These are phyloP conservation scores for Populus tomentosa DNA, from an alignment of 441 rosid species.

Conservation along the genomic window DNA sequence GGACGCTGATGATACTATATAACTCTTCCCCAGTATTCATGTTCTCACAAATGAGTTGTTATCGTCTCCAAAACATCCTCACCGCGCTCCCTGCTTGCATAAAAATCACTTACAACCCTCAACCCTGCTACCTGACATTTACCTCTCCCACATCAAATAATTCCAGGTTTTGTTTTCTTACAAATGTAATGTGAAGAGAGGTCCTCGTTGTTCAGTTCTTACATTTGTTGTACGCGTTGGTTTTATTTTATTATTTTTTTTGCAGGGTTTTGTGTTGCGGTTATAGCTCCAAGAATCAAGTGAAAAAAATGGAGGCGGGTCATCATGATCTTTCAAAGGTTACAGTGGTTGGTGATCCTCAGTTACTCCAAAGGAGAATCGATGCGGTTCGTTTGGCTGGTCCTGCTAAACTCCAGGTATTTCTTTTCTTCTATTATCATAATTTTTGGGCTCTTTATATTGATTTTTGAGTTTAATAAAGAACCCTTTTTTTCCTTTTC, in stretches of 20 bases:
- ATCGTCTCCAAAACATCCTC: slow-evolving; percentile 4
- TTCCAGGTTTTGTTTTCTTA: not conserved
- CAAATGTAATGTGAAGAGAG: not conserved
- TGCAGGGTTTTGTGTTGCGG: slow-evolving; percentile 27
- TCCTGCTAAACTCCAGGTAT: slow-evolving; percentile 77
- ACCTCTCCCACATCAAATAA: not conserved
- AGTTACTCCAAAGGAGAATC: slow-evolving; percentile 42
- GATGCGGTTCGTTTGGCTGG: slow-evolving; percentile 56
- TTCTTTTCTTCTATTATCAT: not conserved
- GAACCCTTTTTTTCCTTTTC: not conserved
- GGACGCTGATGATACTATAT: not conserved
- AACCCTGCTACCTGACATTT: too few species aligned
- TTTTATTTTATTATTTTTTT: not conserved
- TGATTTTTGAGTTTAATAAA: not conserved
- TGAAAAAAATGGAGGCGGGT: slow-evolving; percentile 30
- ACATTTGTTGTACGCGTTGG: not conserved
- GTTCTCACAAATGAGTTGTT: not conserved
- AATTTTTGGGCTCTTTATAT: not conserved
- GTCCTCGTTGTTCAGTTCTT: not conserved
- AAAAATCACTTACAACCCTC: not conserved
- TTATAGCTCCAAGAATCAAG: not conserved
- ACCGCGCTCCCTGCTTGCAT: not conserved
- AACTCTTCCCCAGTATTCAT: not conserved
- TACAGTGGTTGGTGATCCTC: slow-evolving; percentile 40
- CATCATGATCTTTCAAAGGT: slow-evolving; percentile 28